Conservation (phyloP, 441 rosid genomes). For the Flueggea neowawraea region DNA sequence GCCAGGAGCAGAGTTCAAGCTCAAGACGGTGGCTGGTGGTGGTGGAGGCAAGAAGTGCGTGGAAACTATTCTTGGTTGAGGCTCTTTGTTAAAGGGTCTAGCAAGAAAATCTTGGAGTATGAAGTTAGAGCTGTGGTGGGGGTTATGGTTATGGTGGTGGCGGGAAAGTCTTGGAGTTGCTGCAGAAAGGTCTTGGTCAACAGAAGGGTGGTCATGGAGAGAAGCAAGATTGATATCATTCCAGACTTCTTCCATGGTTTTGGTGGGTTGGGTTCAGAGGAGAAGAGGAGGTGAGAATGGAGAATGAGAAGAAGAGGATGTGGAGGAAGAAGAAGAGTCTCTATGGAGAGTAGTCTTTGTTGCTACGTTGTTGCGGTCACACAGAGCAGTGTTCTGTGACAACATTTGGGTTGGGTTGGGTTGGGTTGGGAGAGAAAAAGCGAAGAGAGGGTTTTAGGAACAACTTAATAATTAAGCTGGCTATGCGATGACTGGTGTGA, state of each 20-base stretch:
- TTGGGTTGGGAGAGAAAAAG: too few relatives aligned
- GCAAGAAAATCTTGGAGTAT: conserved; percentile 59
- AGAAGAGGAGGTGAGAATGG: too few relatives aligned
- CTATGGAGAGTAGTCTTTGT: too few relatives aligned
- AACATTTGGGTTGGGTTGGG: too few relatives aligned
- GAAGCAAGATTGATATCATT: conserved; percentile 61
- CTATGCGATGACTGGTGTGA: too few relatives aligned
- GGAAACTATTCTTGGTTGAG: conserved; percentile 24
- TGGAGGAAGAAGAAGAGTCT: too few relatives aligned
- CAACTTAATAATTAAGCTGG: too few relatives aligned
- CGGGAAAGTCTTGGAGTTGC: neutral
- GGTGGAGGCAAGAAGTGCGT: conserved; percentile 12
- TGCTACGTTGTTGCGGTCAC: too few relatives aligned
- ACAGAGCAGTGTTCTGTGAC: too few relatives aligned
- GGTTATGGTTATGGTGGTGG: neutral
- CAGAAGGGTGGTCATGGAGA: conserved; percentile 27
- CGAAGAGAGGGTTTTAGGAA: too few relatives aligned
- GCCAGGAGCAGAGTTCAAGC: conserved; percentile 35
- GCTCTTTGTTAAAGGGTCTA: conserved; percentile 34
- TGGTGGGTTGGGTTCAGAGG: too few relatives aligned
- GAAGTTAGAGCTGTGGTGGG: conserved; percentile 30
- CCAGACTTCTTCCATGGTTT: conserved; percentile 84
- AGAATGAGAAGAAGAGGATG: conserved; percentile 19
- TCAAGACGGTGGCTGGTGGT: conserved; percentile 28
- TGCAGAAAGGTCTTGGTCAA: conserved; percentile 12